Conservation (phyloP, 495 filamentous ascomycete species). For the Daldinia loculata region DNA sequence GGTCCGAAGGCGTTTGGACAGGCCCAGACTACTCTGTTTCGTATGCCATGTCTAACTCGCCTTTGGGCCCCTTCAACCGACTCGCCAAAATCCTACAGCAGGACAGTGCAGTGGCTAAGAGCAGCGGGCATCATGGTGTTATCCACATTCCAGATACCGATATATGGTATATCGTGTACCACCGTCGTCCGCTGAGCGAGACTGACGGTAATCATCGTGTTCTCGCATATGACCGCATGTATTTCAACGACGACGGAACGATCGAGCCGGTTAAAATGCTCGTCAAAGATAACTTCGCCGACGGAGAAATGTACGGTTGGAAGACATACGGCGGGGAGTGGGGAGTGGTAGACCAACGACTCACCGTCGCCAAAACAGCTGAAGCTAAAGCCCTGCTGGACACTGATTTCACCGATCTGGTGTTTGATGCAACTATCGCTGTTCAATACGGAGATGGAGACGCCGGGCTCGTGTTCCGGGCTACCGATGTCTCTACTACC, state of each 20-base stretch:
- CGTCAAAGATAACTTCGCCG: conserved; percentile 49
- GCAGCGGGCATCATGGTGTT: conserved; percentile 56
- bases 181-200: conserved; percentile 55
- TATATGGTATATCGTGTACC: conserved; percentile 61
- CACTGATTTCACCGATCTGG: conserved; percentile 44
- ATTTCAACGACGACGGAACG: conserved; percentile 54
- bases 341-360: conserved; percentile 19
- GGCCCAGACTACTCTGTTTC: conserved; percentile 58
- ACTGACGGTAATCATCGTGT: conserved; percentile 55
- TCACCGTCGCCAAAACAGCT: conserved; percentile 16
- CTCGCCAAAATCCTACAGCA: conserved; percentile 53
- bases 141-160: conserved; percentile 54
- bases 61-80: conserved; percentile 54
- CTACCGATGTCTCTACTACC: conserved; percentile 5
- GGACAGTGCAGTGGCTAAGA: conserved; percentile 50
- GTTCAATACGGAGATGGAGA: conserved; percentile 26
- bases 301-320: conserved; percentile 47
- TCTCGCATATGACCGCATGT: conserved; percentile 58
- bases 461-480: conserved; percentile 46
- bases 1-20: conserved; percentile 57
- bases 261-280: conserved; percentile 56
- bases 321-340: conserved; percentile 38
- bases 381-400: conserved; percentile 44
- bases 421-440: conserved; percentile 40
- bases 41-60: conserved; percentile 55